Base-by-base conservation (phyloP, 2,329 filamentous ascomycete species). In the Nannizziopsis barbatae region DNA sequence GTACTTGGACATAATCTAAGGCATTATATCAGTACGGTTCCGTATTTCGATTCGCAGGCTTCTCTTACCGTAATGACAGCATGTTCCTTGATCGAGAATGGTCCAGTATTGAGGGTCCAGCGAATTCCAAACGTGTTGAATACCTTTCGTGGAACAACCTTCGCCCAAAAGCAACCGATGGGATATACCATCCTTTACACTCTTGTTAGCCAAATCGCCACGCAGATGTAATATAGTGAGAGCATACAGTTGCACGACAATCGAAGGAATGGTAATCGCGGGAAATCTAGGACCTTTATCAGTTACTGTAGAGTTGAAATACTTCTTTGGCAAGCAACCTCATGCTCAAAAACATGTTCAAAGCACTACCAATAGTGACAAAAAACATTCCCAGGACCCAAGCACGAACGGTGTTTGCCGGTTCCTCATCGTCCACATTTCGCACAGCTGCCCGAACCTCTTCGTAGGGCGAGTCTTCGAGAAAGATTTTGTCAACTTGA, bases 1-100 rank as follows among this genome's bases (percentile, higher is more conserved):
- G 55, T 83, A 84, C 15, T 81, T 71, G 27, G 76, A 64, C 62
- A 83, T 79, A 0, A 80, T 80, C 3, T 83, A 68, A 40, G 85
- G 76, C 40, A 83, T 79, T 52, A 84, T 80, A 2, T 80, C 84
- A 2, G 79, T 79, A 36, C 22, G n/a, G 55, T 77, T 6, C 54
- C 10, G 56, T 56, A 35, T 55, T 54, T 76, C 77, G 4, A 70
- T 75, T 80, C 8, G 79, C 76, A 3, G 81, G 77, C 55, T 77
- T 74, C 7, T 78, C 79, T 65, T 47, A 67, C 53, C 9, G 61
- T 66, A 5, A 69, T 64, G 5, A 72, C 53, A 0, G 67, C 57
- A 55, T 73, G 70, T 42, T 73, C 71, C 47, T 73, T 73, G 51
- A 71, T 69, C 50, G 65, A 71, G 53, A 71, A 73, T 0, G 62